Evolutionary conservation across 208 protist species (phyloP), one percentile per base, ranked within the genome.

Genomic region (Histomonas meleagridis): DNA sequence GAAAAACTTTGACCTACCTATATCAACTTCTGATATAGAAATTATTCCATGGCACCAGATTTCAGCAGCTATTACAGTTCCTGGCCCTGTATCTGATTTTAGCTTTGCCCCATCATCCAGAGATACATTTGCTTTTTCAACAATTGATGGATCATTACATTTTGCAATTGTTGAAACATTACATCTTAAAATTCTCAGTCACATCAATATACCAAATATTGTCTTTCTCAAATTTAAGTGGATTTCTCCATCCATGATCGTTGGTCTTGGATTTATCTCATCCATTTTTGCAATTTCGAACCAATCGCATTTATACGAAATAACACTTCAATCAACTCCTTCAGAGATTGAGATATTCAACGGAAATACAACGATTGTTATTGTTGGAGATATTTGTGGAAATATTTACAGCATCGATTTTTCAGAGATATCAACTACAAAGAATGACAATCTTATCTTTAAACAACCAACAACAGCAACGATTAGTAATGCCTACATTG

Each of bases 171-270:
- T 48, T 38, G 9, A 18, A 18, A 14, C 51, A 53, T 14, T 26
- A 4, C 76, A 86, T 38, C 46, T 86, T 2, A 12, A 46, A 9
- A 32, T 43, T 12, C 51, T 46, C 38, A 40, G 76, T 16, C n/a
- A 16, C 26, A 46, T 86, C 38, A 55, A 40, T 3, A 40, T 86
- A n/a, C 76, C 76, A 86, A 18, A 32, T 38, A 46, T 86, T 55
- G 38, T 46, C 32, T 86, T 86, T 38, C 43, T 86, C 38, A 86
- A 86, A 35, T 86, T 86, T 55, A 46, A 86, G 7, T 86, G 76
- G 76, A 28, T 86, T 55, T 86, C 46, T 38, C 46, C 51, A 10
- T 57, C 23, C 32, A 32, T 86, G 21, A 46, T 86, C 23, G 32
- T 48, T 32, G 76, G 76, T 32, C 32, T 86, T 35, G 46, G 76